Evolutionary conservation across 1,284 basidiomycete genomes (phyloP), one percentile per base, ranked within the genome.

Genomic region (Ceratobasidium theobromae): DNA sequence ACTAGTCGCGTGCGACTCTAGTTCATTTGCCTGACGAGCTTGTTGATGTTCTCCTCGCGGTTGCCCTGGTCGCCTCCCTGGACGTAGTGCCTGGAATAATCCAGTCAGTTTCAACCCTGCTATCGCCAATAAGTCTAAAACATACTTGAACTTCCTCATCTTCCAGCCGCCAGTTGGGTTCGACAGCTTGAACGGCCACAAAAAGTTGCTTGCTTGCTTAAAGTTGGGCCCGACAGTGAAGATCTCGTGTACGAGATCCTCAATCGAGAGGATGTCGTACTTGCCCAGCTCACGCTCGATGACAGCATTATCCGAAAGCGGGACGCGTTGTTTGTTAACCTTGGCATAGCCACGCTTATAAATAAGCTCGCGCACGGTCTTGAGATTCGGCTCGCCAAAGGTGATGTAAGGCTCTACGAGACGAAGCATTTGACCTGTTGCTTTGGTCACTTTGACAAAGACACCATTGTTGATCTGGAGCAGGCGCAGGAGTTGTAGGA

Each of bases 261-360:
- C 96, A 68, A 98, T 87, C 74, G 91, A 98, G 78, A 99, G 89
- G 79, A 99, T 97, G 77, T 96, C 93, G 81, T 86, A 91, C 80
- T 98, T 91, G 80, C 94, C 93, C 72, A 99, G 94, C 60, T 85
- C 77, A 75, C 87, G 81, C 83, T 99, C 97, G 74, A 99, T 96
- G 80, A 98, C 83, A 71, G 85, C 81, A 82, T 99, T 99, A 84
- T 94, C 93, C 75, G 88, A 82, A 73, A 99, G 88, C 71, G 96
- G 95, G 75, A 99, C 91, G 76, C 96, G 91, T 80, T 98, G 95
- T 80, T 93, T 95, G 86, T 95, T 81, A 78, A 99, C 87, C 84
- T 98, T 99, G 79, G 95, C 97, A 79, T 98, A 98, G 69, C 97
- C 97, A 73, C 97, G 93, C 87, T 99, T 99, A 89, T 99, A 99